Evolutionary conservation across 1,139 yeast species (phyloP), one percentile per base, ranked within the genome.

Genomic region (Scheffersomyces illinoinensis): DNA sequence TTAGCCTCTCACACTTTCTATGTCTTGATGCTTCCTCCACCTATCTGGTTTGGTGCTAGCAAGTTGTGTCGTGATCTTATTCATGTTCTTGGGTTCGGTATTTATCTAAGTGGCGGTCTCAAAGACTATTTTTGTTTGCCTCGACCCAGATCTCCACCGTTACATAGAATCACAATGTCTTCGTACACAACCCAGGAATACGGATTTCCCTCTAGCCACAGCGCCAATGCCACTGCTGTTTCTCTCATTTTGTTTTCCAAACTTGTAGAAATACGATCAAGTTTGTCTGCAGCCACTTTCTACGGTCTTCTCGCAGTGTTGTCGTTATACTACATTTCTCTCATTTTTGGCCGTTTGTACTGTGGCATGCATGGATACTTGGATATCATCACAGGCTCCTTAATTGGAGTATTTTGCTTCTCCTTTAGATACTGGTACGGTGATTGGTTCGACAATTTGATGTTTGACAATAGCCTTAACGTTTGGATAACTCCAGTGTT

Each of bases 351-450:
- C 39, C 79, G 99, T 58, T 71, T 95, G 7, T 95, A 95, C 74
- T 93, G 98, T 72, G 99, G 99, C 5, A 95, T 95, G 99, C 99
- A 95, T 74, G 99, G 99, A 2, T 85, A 91, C 62, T 75, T 91
- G 46, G 99, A 95, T 71, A 79, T 95, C 5, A 57, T 78, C 1
- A 74, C 85, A 12, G 99, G 99, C 2, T 75, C 86, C 0, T 0
- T 82, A 0, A 78, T 92, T 33, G 99, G 99, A 0, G 58, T 76
- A 0, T 53, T 72, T 0, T 76, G 87, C 52, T 83, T 82, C 57
- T 55, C 79, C 14, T 70, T 79, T 49, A 74, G 93, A 61, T 62
- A 67, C 46, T 62, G 65, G 17, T 66, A 69, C n/a, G 81, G 84
- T 3, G 61, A 64, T 2, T 33, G 57, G 12, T 84, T 81, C 78